These are phyloP conservation scores for Exophiala dermatitidis DNA, from an alignment of 2,329 filamentous ascomycete species.

Conservation along the genomic window DNA sequence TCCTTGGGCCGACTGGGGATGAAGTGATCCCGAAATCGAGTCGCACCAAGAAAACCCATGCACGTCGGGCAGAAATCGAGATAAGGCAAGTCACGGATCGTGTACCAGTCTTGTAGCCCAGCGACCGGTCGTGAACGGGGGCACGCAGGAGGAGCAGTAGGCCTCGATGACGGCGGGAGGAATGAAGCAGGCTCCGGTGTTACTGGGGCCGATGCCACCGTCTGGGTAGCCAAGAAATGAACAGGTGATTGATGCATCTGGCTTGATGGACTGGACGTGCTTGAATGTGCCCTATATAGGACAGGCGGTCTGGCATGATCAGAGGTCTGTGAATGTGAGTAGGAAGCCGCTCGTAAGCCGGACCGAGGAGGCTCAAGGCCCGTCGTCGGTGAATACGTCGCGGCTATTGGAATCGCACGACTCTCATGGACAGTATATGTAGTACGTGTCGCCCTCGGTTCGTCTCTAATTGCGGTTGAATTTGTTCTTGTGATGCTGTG, in stretches of 20 bases:
- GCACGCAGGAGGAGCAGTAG: constrained; percentile 53
- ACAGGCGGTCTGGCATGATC: constrained; percentile 12
- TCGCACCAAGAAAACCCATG: constrained; percentile 63
- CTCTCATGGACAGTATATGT: constrained; percentile 18
- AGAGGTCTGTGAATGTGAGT: constrained; percentile 19
- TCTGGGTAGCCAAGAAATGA: constrained; percentile 7
- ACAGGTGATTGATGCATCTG: constrained; percentile 5
- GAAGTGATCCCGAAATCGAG: constrained; percentile 62
- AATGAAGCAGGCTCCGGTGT: constrained; percentile 7
- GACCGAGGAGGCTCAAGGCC: constrained; percentile 11
- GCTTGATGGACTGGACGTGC: background rate
- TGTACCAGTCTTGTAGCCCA: constrained; percentile 72
- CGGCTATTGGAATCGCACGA: constrained; percentile 3
- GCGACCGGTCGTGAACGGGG: constrained; percentile 56
- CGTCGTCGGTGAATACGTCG: constrained; percentile 8
- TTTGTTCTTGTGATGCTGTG: constrained; percentile 10
- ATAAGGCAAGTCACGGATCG: constrained; percentile 59
- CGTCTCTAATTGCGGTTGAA: constrained; percentile 15
- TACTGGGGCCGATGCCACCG: constrained; percentile 6
- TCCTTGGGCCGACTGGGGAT: constrained; percentile 53
- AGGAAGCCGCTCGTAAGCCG: constrained; percentile 15
- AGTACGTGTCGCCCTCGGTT: constrained; percentile 3
- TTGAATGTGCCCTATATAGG: constrained; percentile 14
- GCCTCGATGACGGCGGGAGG: constrained; percentile 1
- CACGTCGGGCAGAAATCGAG: constrained; percentile 81